A percentile compares a stretch with the other conserved stretches of the same genome.
These are phyloP conservation scores for Parasarocladium wereldwijsianum DNA, from an alignment of 2,329 filamentous ascomycete genomes.

Conservation along the genomic window DNA sequence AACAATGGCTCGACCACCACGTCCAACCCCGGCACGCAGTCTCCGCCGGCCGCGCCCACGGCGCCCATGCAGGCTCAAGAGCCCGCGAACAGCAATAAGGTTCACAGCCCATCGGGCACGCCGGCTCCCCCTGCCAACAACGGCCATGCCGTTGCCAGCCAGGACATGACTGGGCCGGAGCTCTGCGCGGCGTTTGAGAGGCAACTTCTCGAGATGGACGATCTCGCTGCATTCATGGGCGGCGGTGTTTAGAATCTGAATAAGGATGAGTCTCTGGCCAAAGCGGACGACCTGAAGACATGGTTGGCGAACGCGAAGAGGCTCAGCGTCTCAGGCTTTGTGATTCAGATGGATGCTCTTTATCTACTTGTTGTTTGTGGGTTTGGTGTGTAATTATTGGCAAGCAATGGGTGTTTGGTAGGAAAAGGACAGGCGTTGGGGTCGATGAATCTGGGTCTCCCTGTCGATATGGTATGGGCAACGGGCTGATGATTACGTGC, in stretches of 20 bases:
- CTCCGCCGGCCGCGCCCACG: conserved; percentile 21
- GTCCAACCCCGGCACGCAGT: conserved; percentile 30
- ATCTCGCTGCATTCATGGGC: conserved; percentile 48
- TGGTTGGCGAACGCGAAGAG: too few relatives aligned
- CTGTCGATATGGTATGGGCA: too few relatives aligned
- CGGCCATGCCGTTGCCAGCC: conserved; percentile 16
- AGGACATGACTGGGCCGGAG: conserved; percentile 44
- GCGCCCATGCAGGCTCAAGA: background rate
- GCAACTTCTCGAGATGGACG: conserved; percentile 44
- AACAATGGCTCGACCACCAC: conserved; percentile 38
- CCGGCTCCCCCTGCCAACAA: conserved; percentile 15
- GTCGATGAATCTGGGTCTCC: too few relatives aligned
- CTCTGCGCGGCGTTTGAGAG: conserved; percentile 44
- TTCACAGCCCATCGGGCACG: conserved; percentile 14
- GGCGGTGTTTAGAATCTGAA: conserved; percentile 41
- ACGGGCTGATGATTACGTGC: too few relatives aligned
- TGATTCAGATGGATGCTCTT: too few relatives aligned
- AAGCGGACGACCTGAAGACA: too few relatives aligned
- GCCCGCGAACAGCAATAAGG: background rate
- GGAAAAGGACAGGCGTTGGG: too few relatives aligned
- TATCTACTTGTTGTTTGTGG: too few relatives aligned
- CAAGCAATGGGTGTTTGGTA: too few relatives aligned
- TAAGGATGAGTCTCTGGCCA: too few relatives aligned
- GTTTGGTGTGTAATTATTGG: too few relatives aligned
- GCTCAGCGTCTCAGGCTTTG: too few relatives aligned